These are phyloP conservation scores for Xylaria hypoxylon DNA, from an alignment of 2,329 filamentous ascomycete species.

Conservation along the genomic window DNA sequence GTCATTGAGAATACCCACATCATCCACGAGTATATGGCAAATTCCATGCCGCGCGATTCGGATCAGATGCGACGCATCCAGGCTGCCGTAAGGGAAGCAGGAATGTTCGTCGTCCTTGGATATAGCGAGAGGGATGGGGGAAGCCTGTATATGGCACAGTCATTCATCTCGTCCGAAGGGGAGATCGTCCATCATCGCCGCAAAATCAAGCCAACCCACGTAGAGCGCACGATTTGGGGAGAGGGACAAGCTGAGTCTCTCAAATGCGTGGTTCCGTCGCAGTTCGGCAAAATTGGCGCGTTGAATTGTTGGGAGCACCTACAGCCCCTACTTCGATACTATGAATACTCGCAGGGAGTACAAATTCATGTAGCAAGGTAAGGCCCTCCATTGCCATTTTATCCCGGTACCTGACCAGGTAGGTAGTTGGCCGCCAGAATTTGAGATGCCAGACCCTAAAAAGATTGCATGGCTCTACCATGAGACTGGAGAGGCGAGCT, in stretches of 20 bases:
- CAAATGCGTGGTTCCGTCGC: constrained; percentile 61
- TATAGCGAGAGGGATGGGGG: constrained; percentile 61
- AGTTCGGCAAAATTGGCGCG: constrained; percentile 64
- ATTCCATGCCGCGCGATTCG: constrained; percentile 53
- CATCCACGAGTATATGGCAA: constrained; percentile 52
- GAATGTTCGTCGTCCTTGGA: constrained; percentile 61
- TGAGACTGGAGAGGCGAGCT: constrained; percentile 51
- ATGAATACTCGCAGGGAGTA: constrained; percentile 52
- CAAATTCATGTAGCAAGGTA: constrained; percentile 52
- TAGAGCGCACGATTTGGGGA: constrained; percentile 63
- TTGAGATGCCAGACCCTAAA: constrained; percentile 53
- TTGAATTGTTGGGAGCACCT: constrained; percentile 70
- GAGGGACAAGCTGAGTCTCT: constrained; percentile 69
- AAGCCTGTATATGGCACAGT: constrained; percentile 61
- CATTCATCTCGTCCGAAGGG: constrained; percentile 63
- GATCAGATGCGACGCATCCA: constrained; percentile 58
- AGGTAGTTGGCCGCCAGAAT: constrained; percentile 51
- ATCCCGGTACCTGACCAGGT: constrained; percentile 34
- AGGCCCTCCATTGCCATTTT: constrained; percentile 10
- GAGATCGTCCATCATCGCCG: constrained; percentile 60
- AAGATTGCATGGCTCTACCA: constrained; percentile 54
- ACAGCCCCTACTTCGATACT: constrained; percentile 60
- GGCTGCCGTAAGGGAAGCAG: constrained; percentile 55
- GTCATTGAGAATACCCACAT: constrained; percentile 57
- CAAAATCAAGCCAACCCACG: constrained; percentile 64